These are phyloP conservation scores for Lichtheimia corymbifera DNA, from an alignment of 371 early-diverging fungal genomes.

Conservation along the genomic window DNA sequence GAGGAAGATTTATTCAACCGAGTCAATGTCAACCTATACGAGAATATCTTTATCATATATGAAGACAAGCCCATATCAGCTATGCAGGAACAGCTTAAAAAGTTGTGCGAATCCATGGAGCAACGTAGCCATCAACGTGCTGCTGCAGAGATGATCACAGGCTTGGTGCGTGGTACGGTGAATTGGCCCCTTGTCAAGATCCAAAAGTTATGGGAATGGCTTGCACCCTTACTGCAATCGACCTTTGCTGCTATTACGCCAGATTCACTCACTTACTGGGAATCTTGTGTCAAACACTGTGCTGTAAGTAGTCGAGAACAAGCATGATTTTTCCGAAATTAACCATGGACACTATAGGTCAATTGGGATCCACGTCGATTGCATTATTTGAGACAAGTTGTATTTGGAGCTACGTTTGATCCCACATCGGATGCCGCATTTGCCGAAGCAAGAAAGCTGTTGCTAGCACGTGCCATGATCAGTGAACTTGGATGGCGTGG, in stretches of 20 bases:
- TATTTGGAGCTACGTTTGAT: conserved; percentile 72
- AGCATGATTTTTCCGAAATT: no score
- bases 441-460: conserved; percentile 77
- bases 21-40: conserved; percentile 61
- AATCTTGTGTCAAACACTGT: conserved; percentile 57
- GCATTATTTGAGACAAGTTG: conserved; percentile 65
- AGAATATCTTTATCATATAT: conserved; percentile 68
- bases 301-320: conserved; percentile 21
- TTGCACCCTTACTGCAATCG: conserved; percentile 52
- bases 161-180: conserved; percentile 83
- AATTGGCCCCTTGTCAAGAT: conserved; percentile 68
- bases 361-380: conserved; percentile 85
- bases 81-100: conserved; percentile 51
- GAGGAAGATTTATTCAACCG: conserved; percentile 66
- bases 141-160: conserved; percentile 76
- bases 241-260: conserved; percentile 62
- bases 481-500: conserved; percentile 68
- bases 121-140: conserved; percentile 81
- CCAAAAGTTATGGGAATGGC: conserved; percentile 64
- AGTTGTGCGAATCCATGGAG: conserved; percentile 50
- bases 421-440: conserved; percentile 81
- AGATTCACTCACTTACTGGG: conserved; percentile 80
- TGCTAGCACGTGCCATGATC: conserved; percentile 61
- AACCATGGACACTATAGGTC: conserved; percentile 21
- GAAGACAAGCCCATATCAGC: conserved; percentile 58